phyloP scores from a whole-genome alignment of 106 monocot genomes.

The Acorus calamus region DNA sequence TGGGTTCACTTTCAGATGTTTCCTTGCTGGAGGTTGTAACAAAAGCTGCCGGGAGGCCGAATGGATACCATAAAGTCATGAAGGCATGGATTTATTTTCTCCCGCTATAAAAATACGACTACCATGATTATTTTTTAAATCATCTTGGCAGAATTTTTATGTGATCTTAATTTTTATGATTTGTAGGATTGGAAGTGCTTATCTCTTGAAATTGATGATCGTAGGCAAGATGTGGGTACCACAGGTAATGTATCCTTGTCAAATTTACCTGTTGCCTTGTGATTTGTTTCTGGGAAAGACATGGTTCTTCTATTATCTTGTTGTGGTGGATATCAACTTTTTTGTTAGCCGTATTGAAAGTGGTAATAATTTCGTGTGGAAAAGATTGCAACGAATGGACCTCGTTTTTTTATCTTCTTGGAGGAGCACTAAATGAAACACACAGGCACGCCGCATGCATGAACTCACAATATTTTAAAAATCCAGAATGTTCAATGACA shows the following conservation, averaged over 20 bases:
- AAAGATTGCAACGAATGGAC: no score
- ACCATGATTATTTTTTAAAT: background rate
- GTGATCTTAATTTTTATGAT: background rate
- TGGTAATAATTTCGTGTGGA: no score
- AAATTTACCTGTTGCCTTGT: no score
- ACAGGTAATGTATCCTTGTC: constrained; percentile 40
- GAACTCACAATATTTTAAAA: no score
- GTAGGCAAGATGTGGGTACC: constrained; percentile 65
- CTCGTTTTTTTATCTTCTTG: no score
- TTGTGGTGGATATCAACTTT: no score
- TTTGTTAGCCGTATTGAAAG: no score
- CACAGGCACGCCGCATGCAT: no score
- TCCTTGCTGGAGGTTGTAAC: constrained; percentile 79
- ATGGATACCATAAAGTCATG: constrained; percentile 87
- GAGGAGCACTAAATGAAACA: no score
- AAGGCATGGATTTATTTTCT: constrained; percentile 39
- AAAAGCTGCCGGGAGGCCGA: constrained; percentile 84
- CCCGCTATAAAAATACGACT: background rate
- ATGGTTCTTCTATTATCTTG: no score
- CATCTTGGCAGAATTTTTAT: background rate
- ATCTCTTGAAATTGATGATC: constrained; percentile 78
- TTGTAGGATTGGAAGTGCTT: constrained; percentile 76
- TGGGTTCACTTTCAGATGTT: constrained; percentile 89
- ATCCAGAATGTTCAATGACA: no score
- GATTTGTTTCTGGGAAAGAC: no score